Evolutionary conservation across 106 monocot species (phyloP).

Genomic region (Phalaenopsis aphrodite): DNA sequence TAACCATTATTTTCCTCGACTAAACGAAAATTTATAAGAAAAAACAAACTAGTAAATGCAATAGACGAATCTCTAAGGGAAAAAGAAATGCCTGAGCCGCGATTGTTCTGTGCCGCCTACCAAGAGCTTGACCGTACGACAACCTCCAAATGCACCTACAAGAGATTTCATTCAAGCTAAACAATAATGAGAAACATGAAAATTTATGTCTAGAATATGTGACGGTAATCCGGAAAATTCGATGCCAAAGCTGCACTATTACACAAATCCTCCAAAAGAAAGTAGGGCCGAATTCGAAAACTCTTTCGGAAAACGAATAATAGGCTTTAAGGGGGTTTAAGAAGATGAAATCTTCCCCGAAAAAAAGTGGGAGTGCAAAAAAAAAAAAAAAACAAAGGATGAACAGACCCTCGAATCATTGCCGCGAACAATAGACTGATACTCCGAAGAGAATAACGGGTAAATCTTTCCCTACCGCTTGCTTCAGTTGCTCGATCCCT

Average conservation of each 20-base stretch:
- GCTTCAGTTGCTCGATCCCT: neutral
- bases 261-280: neutral
- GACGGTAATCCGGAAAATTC: neutral
- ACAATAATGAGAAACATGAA: neutral
- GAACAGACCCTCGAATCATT: slow-evolving; percentile 20
- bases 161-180: neutral
- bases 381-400: neutral
- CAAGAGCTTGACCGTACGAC: slow-evolving; percentile 15
- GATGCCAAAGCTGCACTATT: neutral
- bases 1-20: neutral
- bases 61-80: neutral
- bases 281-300: neutral
- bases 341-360: neutral
- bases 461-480: neutral
- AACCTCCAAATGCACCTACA: slow-evolving; percentile 44
- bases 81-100: slow-evolving; percentile 18
- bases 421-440: neutral
- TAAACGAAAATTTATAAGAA: neutral
- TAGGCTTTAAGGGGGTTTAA: neutral
- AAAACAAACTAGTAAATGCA: neutral
- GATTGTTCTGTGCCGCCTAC: slow-evolving; percentile 12
- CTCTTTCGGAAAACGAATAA: neutral
- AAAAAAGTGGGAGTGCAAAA: too few species aligned
- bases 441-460: neutral
- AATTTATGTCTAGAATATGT: neutral